Percentiles rank a stretch among this genome's conserved stretches.
These are phyloP conservation scores for Alternaria triticimaculans DNA, from an alignment of 2,329 filamentous ascomycete species.

Conservation along the genomic window DNA sequence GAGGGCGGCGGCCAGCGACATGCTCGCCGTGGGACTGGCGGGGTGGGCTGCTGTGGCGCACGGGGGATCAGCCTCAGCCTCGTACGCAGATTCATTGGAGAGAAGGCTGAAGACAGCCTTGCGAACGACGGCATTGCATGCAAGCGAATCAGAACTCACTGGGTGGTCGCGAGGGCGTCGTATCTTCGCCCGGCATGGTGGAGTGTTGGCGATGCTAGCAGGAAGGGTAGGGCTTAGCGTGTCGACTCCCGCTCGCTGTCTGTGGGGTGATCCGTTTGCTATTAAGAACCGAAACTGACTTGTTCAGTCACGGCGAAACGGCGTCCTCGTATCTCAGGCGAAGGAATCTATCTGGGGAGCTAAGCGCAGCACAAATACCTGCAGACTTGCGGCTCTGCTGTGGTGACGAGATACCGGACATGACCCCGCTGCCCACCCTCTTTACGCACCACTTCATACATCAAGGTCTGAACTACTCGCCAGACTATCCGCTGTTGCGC, in stretches of 20 bases:
- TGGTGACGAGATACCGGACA: conserved; percentile 2
- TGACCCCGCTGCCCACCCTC: background rate
- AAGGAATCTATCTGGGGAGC: background rate
- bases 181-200: conserved; percentile 7
- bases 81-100: conserved; percentile 9
- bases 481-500: conserved; percentile 1
- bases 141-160: conserved; percentile 25
- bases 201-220: conserved; percentile 3
- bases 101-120: conserved; percentile 10
- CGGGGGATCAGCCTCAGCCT: conserved; percentile 19
- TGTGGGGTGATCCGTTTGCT: conserved; percentile 1
- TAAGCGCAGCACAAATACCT: background rate
- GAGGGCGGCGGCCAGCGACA: conserved; percentile 28
- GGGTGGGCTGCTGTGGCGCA: conserved; percentile 24
- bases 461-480: conserved; percentile 8
- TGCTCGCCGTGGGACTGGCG: conserved; percentile 16
- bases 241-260: background rate
- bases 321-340: background rate
- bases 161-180: conserved; percentile 6
- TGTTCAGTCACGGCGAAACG: background rate
- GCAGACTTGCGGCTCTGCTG: conserved; percentile 19
- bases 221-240: conserved; percentile 21
- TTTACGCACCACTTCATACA: conserved; percentile 4
- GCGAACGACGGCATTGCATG: conserved; percentile 1
- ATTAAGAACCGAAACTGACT: background rate